phyloP scores from a whole-genome alignment of 1,284 basidiomycete genomes.

The Melampsora abietis-canadensis region DNA sequence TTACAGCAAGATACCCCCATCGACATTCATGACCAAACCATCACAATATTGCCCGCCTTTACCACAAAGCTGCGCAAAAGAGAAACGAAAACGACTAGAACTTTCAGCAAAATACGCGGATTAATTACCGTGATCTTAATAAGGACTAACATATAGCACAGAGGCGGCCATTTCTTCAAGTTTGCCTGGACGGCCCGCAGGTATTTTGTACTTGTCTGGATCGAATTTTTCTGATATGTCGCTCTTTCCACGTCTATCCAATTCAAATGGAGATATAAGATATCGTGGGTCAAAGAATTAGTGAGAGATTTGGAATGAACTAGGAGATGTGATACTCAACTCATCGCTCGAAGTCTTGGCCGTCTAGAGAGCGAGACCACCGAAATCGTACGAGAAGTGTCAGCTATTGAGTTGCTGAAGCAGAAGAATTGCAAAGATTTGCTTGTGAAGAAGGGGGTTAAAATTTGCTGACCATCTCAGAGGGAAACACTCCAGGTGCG shows the following conservation, averaged over 20 bases:
- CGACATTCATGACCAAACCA: conserved; percentile 40
- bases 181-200: conserved; percentile 48
- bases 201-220: conserved; percentile 43
- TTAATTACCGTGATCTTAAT: neutral
- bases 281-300: neutral
- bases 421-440: neutral
- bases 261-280: neutral
- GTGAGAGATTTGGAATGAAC: neutral
- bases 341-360: conserved; percentile 30
- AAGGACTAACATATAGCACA: conserved; percentile 39
- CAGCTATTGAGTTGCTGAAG: no score
- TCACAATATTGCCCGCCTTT: conserved; percentile 43
- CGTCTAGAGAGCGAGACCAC: conserved; percentile 6
- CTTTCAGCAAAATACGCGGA: no score
- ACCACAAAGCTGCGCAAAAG: conserved; percentile 30
- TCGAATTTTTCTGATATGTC: conserved; percentile 39
- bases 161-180: conserved; percentile 50
- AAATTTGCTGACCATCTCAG: conserved; percentile 45
- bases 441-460: neutral
- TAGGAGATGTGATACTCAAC: conserved; percentile 20
- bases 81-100: neutral
- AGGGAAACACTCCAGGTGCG: conserved; percentile 49
- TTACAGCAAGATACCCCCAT: conserved; percentile 41
- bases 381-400: neutral
- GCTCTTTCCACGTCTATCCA: conserved; percentile 35